Base-by-base conservation (phyloP, 495 filamentous ascomycete genomes). In the Aspergillus panamensis region DNA sequence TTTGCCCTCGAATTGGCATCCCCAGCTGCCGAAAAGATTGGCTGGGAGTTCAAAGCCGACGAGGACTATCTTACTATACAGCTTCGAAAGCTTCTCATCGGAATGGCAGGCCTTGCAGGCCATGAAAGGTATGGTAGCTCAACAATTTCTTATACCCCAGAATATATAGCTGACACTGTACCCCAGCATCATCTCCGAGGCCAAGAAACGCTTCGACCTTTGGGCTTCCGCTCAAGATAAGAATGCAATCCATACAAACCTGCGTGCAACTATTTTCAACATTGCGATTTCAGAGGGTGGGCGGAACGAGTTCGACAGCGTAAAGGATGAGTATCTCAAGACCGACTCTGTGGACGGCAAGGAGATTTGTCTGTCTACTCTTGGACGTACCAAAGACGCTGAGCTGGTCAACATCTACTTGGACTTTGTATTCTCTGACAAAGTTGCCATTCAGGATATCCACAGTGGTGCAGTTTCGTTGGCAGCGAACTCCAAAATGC, bases 341-440 rank as follows among this genome's bases (percentile, higher is more conserved):
- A 95, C 91, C 1, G 86, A 87, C 33, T 86, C 91, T 7, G 84
- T 96, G 31, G 94, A 97, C 65, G 91, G 90, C 56, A 92, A 90
- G 71, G 92, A 97, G 65, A 88, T 93, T 52, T 85, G 84, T 62
- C 80, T 98, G 9, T 73, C 81, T 43, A 82, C 88, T 5, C 80
- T 97, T 53, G 91, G 91, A 43, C 86, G 88, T 48, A 84, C 87
- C 17, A 84, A 86, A 55, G 81, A 89, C 43, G 69, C 80, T 3
- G 82, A 82, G 7, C 74, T 97, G 42, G 83, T 91, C 50, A 73
- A 83, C 17, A 77, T 86, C 19, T 88, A 87, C 64, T 75, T 96
- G 54, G 76, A 89, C 29, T 90, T 92, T 62, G 85, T 92, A 66
- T 88, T 96, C 72, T 91, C 86, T 56, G 84, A 86, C 73, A 77